Conservation (phyloP, 495 filamentous ascomycete species). For the Penicillium coffeae region DNA sequence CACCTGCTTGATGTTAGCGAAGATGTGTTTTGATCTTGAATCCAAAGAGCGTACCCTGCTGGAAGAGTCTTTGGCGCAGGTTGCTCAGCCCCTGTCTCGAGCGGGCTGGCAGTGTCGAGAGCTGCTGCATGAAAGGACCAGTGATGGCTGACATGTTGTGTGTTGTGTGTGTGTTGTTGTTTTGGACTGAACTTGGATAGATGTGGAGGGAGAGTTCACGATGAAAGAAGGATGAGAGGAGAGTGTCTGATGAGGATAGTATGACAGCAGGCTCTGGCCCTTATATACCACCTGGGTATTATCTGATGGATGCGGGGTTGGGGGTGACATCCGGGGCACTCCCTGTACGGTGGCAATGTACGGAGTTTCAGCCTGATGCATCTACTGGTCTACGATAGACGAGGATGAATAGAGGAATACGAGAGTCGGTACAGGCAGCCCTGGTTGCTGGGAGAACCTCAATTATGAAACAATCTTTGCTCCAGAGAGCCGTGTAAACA, state of each 20-base stretch:
- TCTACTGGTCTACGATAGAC: too few species aligned
- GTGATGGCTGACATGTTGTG: constrained; percentile 22
- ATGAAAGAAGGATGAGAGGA: constrained; percentile 3
- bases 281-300: constrained; percentile 23
- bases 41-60: constrained; percentile 21
- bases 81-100: constrained; percentile 28
- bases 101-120: constrained; percentile 22
- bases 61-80: constrained; percentile 27
- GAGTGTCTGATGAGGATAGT: not conserved
- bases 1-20: constrained; percentile 18
- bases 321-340: constrained; percentile 16
- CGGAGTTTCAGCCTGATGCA: constrained; percentile 5
- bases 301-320: constrained; percentile 30
- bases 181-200: constrained; percentile 6
- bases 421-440: too few species aligned
- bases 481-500: too few species aligned
- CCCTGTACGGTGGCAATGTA: constrained; percentile 10
- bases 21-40: not conserved
- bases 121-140: constrained; percentile 22
- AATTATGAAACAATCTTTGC: too few species aligned
- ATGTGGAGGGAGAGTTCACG: constrained; percentile 3
- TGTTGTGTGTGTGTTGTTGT: constrained; percentile 4
- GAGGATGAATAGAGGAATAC: too few species aligned
- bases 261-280: not conserved
- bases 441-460: too few species aligned